Evolutionary conservation across 495 filamentous ascomycete genomes (phyloP), one percentile per base, ranked within the genome.

Genomic region (Daldinia bambusicola): DNA sequence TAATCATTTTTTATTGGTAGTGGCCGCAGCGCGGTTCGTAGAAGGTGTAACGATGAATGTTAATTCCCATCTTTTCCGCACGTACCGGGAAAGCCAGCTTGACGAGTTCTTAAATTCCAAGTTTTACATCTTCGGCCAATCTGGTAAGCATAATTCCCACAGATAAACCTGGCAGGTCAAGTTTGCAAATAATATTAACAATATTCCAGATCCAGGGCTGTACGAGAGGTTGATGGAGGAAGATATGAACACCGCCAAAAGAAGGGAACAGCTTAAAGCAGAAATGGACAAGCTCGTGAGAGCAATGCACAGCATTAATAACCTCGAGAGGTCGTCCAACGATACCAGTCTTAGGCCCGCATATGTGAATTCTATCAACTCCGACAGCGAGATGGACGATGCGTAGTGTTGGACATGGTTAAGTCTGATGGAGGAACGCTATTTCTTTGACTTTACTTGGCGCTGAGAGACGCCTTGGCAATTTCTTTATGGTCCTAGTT

Each of bases 21-120:
- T 82, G 3, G 83, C 85, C 1, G 81, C 81, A 1, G 70, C 79
- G 22, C 80, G 86, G 1, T 86, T 87, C 51, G 77, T 82, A 0
- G 86, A 89, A 68, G 76, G 75, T 16, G 80, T 84, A 0, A 80
- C 82, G 3, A 80, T 83, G 22, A 77, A 78, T 62, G 80, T 87
- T 40, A 80, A 82, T 65, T 80, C 79, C 0, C 78, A 81, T n/a
- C 68, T 86, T 12, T 76, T 87, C 14, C 78, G 80, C 1, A 72
- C 67, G 0, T 71, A 80, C 18, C 60, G 80, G 1, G 75, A 72
- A 30, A 18, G 66, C 0, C 50, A 72, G 13, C 61, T 77, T 5
- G 75, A 79, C 0, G 69, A 55, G 5, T 80, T 79, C 40, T 66
- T 87, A 3, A 79, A 84, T 36, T 61, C 77, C 34, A 67, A 79